Evolutionary conservation across 768 basidiomycete genomes (phyloP), one percentile per base, ranked within the genome.

Genomic region (Roridomyces roridus): DNA sequence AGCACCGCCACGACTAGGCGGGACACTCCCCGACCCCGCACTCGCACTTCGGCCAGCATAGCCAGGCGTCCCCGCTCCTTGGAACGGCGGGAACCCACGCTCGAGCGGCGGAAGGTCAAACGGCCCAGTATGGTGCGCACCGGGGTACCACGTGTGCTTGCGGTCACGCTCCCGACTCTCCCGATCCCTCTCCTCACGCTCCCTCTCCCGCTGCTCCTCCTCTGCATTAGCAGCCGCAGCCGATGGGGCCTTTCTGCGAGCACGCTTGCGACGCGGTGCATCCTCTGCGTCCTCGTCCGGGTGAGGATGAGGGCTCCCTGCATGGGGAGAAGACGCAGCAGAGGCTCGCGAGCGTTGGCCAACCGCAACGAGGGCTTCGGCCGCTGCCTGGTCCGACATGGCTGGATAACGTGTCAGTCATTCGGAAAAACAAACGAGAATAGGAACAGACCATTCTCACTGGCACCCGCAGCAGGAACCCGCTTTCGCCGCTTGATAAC

Each of bases 401-500:
- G 81, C 78, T 63, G 76, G 31, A 36, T 52, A 53, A 28, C 35
- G 46, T 9, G 55, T 42, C 24, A 40, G 39, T 40, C 18, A 40
- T n/a, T 34, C 31, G 31, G n/a, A n/a, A n/a, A n/a, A n/a, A n/a
- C n/a, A n/a, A n/a, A n/a, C n/a, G n/a, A n/a, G n/a, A n/a, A n/a
- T n/a, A n/a, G n/a, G n/a, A 24, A 36, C 59, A 20, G 55, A 60
- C 59, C 59, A 55, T 76, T 46, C 77, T 73, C 17, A 70, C 74
- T 20, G 68, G 76, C 82, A 18, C 90, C 85, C 37, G 96, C 94
- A 46, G 96, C 96, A 31, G 97, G 95, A 37, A 99, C 96, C 64
- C 97, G 89, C 76, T 98, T 98, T 63, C 97, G 82, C 29, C 97
- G 85, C 77, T 99, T 99, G 83, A 99, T 99, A 64, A 97, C 94